phyloP scores from a whole-genome alignment of 139 green algal genomes.

The Chlorella ohadii region DNA sequence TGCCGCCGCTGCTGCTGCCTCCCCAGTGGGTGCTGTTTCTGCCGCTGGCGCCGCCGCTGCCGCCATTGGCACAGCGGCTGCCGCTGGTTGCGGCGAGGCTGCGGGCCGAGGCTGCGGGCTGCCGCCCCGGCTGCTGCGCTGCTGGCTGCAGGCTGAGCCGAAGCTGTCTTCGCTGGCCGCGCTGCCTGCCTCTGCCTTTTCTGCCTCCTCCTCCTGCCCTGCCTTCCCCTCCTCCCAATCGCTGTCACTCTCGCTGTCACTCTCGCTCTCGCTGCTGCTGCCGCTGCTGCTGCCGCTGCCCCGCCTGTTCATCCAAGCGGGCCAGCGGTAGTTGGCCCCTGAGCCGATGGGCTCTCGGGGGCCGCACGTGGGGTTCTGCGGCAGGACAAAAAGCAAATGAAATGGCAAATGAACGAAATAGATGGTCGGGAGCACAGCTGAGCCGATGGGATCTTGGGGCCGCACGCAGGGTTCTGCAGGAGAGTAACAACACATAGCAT shows the following conservation, averaged over 20 bases:
- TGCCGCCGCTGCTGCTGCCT: no score
- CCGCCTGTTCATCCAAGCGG: background rate
- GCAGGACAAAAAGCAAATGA: background rate
- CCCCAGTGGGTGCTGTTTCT: background rate
- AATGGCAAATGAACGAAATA: no score
- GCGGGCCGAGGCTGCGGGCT: background rate
- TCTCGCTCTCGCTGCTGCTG: background rate
- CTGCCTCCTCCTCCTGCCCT: background rate
- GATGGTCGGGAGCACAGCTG: background rate
- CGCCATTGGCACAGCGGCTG: background rate
- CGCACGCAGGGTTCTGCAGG: no score
- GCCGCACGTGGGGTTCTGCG: background rate
- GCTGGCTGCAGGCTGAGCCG: background rate
- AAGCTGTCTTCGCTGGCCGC: slow-evolving; percentile 13
- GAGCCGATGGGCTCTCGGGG: slow-evolving; percentile 1
- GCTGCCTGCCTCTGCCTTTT: background rate
- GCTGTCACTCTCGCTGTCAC: background rate
- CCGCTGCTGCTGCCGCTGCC: background rate
- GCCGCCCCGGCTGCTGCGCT: slow-evolving; percentile 7
- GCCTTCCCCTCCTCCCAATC: slow-evolving; percentile 4
- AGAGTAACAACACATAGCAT: no score
- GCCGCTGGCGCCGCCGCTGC: no score
- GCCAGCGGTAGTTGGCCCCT: slow-evolving; percentile 13
- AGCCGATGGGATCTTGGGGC: slow-evolving; percentile 6
- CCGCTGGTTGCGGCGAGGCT: background rate